Evolutionary conservation across 768 basidiomycete genomes (phyloP).

Genomic region (Tylopilus sp.): DNA sequence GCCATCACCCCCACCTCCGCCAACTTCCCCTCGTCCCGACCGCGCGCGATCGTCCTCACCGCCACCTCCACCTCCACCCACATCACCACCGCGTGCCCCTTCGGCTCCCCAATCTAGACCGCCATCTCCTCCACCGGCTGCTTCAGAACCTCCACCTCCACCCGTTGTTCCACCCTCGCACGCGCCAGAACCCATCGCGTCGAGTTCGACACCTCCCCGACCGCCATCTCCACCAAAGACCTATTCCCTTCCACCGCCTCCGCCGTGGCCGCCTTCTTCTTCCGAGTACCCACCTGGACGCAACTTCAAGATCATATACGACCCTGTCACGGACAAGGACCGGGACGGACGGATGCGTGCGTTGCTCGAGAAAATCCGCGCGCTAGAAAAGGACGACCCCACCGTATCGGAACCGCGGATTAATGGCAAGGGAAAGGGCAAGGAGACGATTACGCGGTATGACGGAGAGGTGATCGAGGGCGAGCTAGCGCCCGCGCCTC

Average conservation of each 20-base stretch:
- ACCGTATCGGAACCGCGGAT: constrained; percentile 38
- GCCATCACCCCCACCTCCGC: constrained; percentile 5
- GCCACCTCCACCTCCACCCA: constrained; percentile 22
- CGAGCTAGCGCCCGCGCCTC: constrained; percentile 38
- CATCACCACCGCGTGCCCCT: constrained; percentile 22
- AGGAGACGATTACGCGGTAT: constrained; percentile 51
- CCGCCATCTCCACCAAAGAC: constrained; percentile 25
- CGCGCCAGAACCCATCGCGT: constrained; percentile 28
- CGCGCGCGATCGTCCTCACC: constrained; percentile 21
- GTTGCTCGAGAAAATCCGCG: constrained; percentile 41
- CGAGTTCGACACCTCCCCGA: constrained; percentile 20
- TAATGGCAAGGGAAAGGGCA: constrained; percentile 62
- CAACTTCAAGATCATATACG: constrained; percentile 61
- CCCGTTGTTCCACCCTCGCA: constrained; percentile 25
- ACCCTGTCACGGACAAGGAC: constrained; percentile 51
- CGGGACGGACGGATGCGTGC: constrained; percentile 37
- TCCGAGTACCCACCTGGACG: constrained; percentile 46
- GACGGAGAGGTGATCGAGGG: constrained; percentile 53
- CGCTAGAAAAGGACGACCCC: constrained; percentile 29
- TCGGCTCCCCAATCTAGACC: constrained; percentile 28
- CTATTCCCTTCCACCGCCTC: constrained; percentile 42
- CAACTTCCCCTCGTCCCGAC: constrained; percentile 14
- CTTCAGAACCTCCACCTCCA: constrained; percentile 15
- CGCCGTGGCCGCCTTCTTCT: constrained; percentile 54
- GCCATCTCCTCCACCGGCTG: constrained; percentile 26